phyloP scores from a whole-genome alignment of 2,329 filamentous ascomycete species.

The Monilinia fructicola region DNA sequence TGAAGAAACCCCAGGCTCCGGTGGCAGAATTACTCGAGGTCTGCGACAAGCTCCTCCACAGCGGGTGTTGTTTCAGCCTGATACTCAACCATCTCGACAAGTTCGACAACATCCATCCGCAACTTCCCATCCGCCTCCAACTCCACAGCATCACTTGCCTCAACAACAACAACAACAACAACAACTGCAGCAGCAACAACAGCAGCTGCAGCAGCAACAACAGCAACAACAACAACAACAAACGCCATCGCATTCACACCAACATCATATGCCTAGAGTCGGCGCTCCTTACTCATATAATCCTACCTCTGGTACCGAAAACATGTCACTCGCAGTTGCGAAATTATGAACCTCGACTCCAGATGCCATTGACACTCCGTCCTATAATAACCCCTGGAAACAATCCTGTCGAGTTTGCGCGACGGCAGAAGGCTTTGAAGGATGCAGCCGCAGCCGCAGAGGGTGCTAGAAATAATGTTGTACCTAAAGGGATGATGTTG shows the following conservation, averaged over 20 bases:
- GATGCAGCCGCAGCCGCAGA: conserved; percentile 42
- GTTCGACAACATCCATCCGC: conserved; percentile 59
- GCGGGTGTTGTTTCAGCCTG: conserved; percentile 80
- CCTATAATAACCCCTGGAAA: conserved; percentile 74
- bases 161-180: conserved; percentile 22
- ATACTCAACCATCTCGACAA: conserved; percentile 64
- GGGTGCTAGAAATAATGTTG: conserved; percentile 44
- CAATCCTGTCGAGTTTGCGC: conserved; percentile 66
- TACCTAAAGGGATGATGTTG: conserved; percentile 53
- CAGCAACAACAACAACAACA: conserved; percentile 24
- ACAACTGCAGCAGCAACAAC: conserved; percentile 27
- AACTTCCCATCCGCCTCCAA: conserved; percentile 41
- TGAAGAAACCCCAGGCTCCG: conserved; percentile 52
- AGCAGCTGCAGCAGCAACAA: conserved; percentile 26
- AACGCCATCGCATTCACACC: conserved; percentile 33
- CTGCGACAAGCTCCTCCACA: conserved; percentile 82
- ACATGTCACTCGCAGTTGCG: conserved; percentile 61
- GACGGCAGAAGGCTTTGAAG: conserved; percentile 51
- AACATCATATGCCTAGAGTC: conserved; percentile 36
- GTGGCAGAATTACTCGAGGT: conserved; percentile 60
- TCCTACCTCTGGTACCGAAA: conserved; percentile 55
- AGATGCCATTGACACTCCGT: conserved; percentile 65
- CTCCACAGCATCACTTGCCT: conserved; percentile 33
- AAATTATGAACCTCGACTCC: conserved; percentile 66
- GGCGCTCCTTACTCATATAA: conserved; percentile 49